Evolutionary conservation across 371 early-diverging fungal species (phyloP), one percentile per base, ranked within the genome.

Genomic region (Mortierella sp.): DNA sequence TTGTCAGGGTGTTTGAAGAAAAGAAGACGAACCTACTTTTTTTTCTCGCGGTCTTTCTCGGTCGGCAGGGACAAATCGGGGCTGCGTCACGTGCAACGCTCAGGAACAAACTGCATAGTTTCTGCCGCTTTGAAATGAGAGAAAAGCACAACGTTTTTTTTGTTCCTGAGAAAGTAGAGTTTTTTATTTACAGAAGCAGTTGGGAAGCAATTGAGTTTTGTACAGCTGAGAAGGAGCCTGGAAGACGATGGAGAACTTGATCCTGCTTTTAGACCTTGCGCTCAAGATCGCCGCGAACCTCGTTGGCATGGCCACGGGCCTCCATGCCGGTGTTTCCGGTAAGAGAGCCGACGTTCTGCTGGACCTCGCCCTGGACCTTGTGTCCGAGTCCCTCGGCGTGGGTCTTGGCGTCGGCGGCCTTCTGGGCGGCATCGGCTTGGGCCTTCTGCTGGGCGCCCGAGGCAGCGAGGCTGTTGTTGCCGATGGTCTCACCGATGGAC

Each of bases 271-370:
- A 70, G 31, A 70, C 70, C 44, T 34, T 58, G 34, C 70, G 70
- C 63, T 70, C 63, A 26, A 79, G 76, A 29, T 85, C 64, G 40
- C 89, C 89, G 37, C 76, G 48, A 22, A 48, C 48, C 48, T 48
- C 48, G 22, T 48, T 48, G 7, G 48, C 48, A 22, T 22, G 22
- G 31, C n/a, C 65, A 71, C 34, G 74, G 72, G 48, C 48, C 48
- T 48, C 22, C 48, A 48, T 48, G 48, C 4, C 16, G 7, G 48
- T 48, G 48, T 48, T 86, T 24, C 85, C 86, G 11, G 81, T 41
- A n/a, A 74, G 68, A 26, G 68, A 53, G 22, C 89, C 87, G 14
- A 86, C 70, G 14, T 70, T 77, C 53, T 89, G 85, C 80, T 88
- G 86, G 40, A 79, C 78, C 9, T 68, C 58, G 37, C 90, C 90